Base-by-base conservation (phyloP, 2,329 filamentous ascomycete genomes). In the Talaromyces sp. region DNA sequence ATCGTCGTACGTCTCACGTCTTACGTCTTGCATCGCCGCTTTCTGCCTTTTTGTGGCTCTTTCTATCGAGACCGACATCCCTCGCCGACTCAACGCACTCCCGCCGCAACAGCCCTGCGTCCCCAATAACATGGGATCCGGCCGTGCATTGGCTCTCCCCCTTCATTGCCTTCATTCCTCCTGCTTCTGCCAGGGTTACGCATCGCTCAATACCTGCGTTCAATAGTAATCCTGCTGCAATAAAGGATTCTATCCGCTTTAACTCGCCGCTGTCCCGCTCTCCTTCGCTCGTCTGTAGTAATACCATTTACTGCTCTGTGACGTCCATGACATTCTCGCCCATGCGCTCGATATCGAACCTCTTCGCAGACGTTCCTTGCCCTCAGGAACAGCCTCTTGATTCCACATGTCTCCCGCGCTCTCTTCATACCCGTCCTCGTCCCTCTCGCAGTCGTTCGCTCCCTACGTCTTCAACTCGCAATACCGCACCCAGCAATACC, bases 371-470 rank as follows among this genome's bases (percentile, higher is more conserved):
- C 57, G 61, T 64, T 64, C 63, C 61, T 62, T 56, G 46, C 56
- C 63, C 61, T 19, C 56, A 57, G 48, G 56, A 56, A 55, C 61
- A 35, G 27, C 57, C 54, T 55, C 62, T 21, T 19, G 19, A 60
- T 50, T 64, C 69, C 70, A 65, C 68, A 74, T 74, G 72, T 72
- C 71, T 73, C 64, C 68, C 66, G 64, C 67, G 59, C 66, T 68
- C 56, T 62, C 66, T 54, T 65, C 65, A 58, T 67, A 68, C 54
- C 64, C 68, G 51, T 68, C 64, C 61, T 66, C 70, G 62, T 67
- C 63, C 57, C 65, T 66, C 29, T 67, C 62, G 68, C 71, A 48
- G 65, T 64, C 50, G 59, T 64, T 46, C 58, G 63, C 61, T 35
- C 12, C 32, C 64, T 60, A 56, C 57, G 17, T 50, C 61, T 59